Base-by-base conservation (phyloP, 1,139 yeast genomes). In the Saccharomyces pastorianus region DNA sequence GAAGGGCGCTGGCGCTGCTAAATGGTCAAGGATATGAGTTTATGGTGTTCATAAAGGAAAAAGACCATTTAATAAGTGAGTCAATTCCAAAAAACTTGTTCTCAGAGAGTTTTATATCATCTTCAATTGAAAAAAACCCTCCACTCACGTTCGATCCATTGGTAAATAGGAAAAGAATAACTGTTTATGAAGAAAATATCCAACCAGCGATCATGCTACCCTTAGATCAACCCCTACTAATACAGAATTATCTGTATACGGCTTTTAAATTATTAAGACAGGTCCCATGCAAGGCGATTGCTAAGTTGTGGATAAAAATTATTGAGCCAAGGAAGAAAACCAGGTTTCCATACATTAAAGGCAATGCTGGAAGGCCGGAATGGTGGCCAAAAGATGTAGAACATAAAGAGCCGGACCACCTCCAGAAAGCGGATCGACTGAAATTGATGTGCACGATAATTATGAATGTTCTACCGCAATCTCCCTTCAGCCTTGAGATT, bases 381-480 rank as follows among this genome's bases (percentile, higher is more conserved):
- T 85, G 93, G 91, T 86, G 93, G 95, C 93, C 93, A 0, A 47
- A 47, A 0, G 54, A 60, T 17, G 80, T 84, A 0, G 73, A 80
- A 46, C 93, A 86, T 67, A 74, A 75, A 51, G 93, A 86, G 62
- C 93, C 93, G 0, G 93, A 86, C 66, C 90, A 86, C 68, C 71
- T 86, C 56, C 77, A 75, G 57, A 85, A 83, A 63, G 69, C 69
- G 1, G 84, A 82, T 58, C 70, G 95, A 55, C 65, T 83, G 20
- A 64, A 62, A 2, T 67, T 86, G 27, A 69, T 85, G 62, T 70
- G 76, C 20, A 63, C 72, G 25, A 74, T 85, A 14, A 47, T 63
- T n/a, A 29, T 53, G n/a, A 46, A 54, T 17, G 60, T 61, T 1
- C 49, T 64, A 11, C 67, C 67, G 13, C 52, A 50, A 3, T 26